Evolutionary conservation across 768 basidiomycete genomes (phyloP).

Genomic region (Lactifluus volemus): DNA sequence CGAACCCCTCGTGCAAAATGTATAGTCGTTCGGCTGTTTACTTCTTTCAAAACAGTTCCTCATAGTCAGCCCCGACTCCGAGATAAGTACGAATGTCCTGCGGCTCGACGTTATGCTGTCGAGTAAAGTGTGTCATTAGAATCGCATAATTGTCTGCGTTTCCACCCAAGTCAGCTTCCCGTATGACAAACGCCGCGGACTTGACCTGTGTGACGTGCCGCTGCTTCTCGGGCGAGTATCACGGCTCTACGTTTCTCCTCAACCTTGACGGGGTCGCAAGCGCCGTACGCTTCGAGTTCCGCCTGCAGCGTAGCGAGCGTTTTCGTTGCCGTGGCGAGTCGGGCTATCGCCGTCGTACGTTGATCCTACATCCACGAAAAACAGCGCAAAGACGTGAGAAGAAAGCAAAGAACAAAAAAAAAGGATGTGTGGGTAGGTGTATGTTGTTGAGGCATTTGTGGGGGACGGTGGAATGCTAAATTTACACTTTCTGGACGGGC

Average conservation of each 20-base stretch:
- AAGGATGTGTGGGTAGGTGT: not conserved
- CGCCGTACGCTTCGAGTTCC: slow-evolving; percentile 71
- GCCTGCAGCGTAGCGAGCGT: slow-evolving; percentile 44
- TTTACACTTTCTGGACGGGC: slow-evolving; percentile 52
- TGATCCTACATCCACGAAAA: slow-evolving; percentile 36
- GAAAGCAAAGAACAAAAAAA: not conserved
- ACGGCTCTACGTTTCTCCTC: slow-evolving; percentile 69
- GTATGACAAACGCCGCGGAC: not conserved
- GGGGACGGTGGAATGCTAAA: not conserved
- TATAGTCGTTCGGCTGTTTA: not conserved
- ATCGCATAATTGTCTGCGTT: slow-evolving; percentile 60
- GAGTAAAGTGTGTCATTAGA: slow-evolving; percentile 54
- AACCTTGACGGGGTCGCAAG: slow-evolving; percentile 75
- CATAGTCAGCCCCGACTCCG: slow-evolving; percentile 64
- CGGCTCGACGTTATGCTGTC: slow-evolving; percentile 47
- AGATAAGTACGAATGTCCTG: slow-evolving; percentile 61
- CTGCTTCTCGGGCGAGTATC: slow-evolving; percentile 73
- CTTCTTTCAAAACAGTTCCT: slow-evolving; percentile 47
- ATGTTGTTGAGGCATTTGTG: too few relatives aligned
- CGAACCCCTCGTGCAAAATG: not conserved
- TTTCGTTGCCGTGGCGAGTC: slow-evolving; percentile 40
- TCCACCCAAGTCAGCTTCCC: not conserved
- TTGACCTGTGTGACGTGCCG: slow-evolving; percentile 84
- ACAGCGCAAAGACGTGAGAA: not conserved
- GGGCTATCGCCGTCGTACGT: slow-evolving; percentile 45